A percentile compares a stretch with the other conserved stretches of the same genome.
phyloP scores from a whole-genome alignment of 2,329 filamentous ascomycete species.

The Orbilia ellipsospora region DNA sequence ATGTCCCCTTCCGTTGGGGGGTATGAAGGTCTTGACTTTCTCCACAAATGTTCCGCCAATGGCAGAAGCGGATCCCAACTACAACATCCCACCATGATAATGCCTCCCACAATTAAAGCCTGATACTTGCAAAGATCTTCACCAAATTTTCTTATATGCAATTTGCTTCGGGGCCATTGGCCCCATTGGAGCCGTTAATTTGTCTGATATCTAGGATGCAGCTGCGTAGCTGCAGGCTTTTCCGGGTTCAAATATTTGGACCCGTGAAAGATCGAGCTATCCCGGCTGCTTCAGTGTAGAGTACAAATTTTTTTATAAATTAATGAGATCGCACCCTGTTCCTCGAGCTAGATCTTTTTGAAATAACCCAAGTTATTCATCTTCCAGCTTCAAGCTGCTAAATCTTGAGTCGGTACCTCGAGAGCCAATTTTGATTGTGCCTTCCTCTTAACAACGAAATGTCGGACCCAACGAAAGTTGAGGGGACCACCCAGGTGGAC shows the following conservation, averaged over 20 bases:
- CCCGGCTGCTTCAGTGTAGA: constrained; percentile 9
- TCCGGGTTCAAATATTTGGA: constrained; percentile 17
- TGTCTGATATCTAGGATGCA: constrained; percentile 9
- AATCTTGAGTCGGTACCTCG: constrained; percentile 26
- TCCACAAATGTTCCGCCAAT: constrained; percentile 56
- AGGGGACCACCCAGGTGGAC: constrained; percentile 20
- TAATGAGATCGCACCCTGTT: constrained; percentile 24
- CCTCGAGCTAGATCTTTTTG: constrained; percentile 24
- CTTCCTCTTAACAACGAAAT: constrained; percentile 21
- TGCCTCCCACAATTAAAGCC: too few species aligned
- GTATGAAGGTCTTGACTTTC: constrained; percentile 38
- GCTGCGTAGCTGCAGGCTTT: constrained; percentile 8
- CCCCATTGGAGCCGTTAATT: constrained; percentile 38
- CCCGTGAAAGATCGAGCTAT: constrained; percentile 11
- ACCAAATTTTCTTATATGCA: constrained; percentile 30
- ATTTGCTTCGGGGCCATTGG: constrained; percentile 49
- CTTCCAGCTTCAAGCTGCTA: constrained; percentile 26
- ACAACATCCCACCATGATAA: constrained; percentile 1
- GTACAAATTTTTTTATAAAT: constrained; percentile 53
- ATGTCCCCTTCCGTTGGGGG: background rate
- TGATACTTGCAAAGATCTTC: constrained; percentile 34
- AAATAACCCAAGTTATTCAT: constrained; percentile 21
- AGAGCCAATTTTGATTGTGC: constrained; percentile 24
- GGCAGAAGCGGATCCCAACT: constrained; percentile 18
- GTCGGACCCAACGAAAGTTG: constrained; percentile 27